phyloP scores from a whole-genome alignment of 2,329 filamentous ascomycete genomes.

The Alternaria infectoria region DNA sequence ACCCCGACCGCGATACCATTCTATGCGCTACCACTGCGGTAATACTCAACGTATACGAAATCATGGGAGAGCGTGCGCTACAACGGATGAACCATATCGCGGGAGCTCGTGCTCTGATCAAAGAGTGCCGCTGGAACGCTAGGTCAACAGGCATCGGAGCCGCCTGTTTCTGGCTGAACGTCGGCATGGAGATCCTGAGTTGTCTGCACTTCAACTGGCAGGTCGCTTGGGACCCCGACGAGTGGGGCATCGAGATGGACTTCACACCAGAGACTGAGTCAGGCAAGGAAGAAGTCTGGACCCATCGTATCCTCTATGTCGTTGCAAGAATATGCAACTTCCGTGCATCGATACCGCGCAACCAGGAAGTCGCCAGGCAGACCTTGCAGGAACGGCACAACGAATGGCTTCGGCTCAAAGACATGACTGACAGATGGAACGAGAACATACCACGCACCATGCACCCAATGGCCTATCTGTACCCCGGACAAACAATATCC shows the following conservation, averaged over 20 bases:
- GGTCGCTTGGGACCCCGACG: slow-evolving; percentile 85
- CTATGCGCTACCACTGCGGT: slow-evolving; percentile 88
- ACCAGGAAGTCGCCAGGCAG: slow-evolving; percentile 64
- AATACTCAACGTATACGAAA: slow-evolving; percentile 89
- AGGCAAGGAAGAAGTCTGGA: slow-evolving; percentile 82
- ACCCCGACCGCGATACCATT: slow-evolving; percentile 81
- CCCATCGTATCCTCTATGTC: slow-evolving; percentile 86
- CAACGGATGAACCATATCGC: slow-evolving; percentile 90
- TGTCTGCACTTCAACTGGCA: slow-evolving; percentile 88
- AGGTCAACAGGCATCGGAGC: slow-evolving; percentile 77
- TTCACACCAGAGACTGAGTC: slow-evolving; percentile 64
- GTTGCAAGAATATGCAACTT: slow-evolving; percentile 88
- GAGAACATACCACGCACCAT: slow-evolving; percentile 80
- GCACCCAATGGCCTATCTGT: slow-evolving; percentile 81
- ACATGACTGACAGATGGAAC: slow-evolving; percentile 85
- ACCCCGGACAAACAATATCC: slow-evolving; percentile 68
- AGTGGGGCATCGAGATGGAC: slow-evolving; percentile 85
- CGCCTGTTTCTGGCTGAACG: slow-evolving; percentile 94
- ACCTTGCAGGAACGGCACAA: slow-evolving; percentile 69
- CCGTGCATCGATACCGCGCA: slow-evolving; percentile 70
- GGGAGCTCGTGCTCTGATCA: slow-evolving; percentile 82
- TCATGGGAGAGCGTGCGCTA: slow-evolving; percentile 81
- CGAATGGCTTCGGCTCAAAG: slow-evolving; percentile 81
- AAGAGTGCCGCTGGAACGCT: slow-evolving; percentile 88
- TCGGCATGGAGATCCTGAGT: slow-evolving; percentile 86